A percentile compares a stretch with the other conserved stretches of the same genome.
Evolutionary conservation across 202 grass and related monocot species (phyloP).

Genomic region (Bolboschoenoplectus hybrid): DNA sequence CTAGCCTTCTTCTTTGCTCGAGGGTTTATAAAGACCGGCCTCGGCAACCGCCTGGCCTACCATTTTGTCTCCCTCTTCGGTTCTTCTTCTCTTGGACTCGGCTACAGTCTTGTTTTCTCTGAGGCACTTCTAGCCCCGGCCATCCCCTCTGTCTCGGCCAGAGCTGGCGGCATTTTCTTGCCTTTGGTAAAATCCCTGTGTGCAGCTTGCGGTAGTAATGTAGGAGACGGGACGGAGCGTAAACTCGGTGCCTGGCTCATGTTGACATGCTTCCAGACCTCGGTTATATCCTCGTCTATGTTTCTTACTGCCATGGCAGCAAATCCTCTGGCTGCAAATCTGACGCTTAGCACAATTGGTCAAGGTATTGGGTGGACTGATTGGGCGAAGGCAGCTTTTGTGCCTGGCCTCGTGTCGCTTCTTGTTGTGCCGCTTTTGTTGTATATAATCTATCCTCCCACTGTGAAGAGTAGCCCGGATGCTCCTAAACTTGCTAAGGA

Average conservation of each 20-base stretch:
- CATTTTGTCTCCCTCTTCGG: conserved; percentile 93
- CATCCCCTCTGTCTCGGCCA: conserved; percentile 85
- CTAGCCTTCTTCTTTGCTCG: conserved; percentile 99
- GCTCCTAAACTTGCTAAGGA: conserved; percentile 86
- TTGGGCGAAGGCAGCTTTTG: conserved; percentile 89
- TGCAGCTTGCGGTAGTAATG: conserved; percentile 71
- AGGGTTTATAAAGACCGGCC: conserved; percentile 92
- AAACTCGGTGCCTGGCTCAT: conserved; percentile 87
- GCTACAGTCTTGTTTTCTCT: conserved; percentile 88
- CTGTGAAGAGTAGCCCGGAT: conserved; percentile 80
- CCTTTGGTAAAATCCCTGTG: conserved; percentile 89
- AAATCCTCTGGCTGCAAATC: conserved; percentile 84
- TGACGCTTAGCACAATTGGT: conserved; percentile 67
- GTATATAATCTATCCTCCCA: conserved; percentile 87
- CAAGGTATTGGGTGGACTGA: conserved; percentile 88
- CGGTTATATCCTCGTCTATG: conserved; percentile 88
- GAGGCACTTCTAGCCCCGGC: conserved; percentile 92
- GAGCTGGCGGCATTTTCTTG: conserved; percentile 88
- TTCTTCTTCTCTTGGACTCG: conserved; percentile 77
- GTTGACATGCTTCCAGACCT: conserved; percentile 98
- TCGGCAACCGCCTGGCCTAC: conserved; percentile 82
- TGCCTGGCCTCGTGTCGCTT: conserved; percentile 76
- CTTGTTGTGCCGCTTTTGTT: conserved; percentile 77
- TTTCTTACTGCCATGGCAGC: conserved; percentile 95
- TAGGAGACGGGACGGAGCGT: conserved; percentile 67